These are phyloP conservation scores for Sugiyamaella lignohabitans DNA, from an alignment of 805 yeast species.

Conservation along the genomic window DNA sequence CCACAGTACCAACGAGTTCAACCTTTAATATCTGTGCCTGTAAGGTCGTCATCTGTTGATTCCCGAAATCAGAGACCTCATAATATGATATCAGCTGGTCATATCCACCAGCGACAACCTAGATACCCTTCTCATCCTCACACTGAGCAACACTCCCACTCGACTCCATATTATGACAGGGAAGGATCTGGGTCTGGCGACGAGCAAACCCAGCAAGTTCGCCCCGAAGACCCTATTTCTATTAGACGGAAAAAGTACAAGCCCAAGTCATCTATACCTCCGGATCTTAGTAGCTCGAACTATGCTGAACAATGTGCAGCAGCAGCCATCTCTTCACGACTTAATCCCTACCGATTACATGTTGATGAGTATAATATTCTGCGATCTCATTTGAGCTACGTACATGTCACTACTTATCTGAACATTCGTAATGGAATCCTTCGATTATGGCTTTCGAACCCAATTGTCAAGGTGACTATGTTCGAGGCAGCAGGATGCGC, in stretches of 20 bases:
- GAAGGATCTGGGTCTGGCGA: background rate
- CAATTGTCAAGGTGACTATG: constrained; percentile 35
- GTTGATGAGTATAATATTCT: constrained; percentile 33
- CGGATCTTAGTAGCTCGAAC: constrained; percentile 30
- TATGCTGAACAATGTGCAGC: constrained; percentile 36
- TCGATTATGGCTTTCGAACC: constrained; percentile 38
- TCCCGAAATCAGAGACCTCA: background rate
- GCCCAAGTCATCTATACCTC: constrained; percentile 36
- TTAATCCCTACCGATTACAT: constrained; percentile 34
- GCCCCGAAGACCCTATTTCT: constrained; percentile 6
- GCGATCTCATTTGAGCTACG: constrained; percentile 28
- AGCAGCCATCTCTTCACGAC: constrained; percentile 36
- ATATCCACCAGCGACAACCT: background rate
- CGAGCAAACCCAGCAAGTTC: too few relatives aligned
- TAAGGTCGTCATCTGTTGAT: constrained; percentile 2
- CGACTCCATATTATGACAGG: background rate
- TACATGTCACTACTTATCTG: constrained; percentile 38
- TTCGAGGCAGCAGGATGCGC: constrained; percentile 40
- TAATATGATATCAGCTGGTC: background rate
- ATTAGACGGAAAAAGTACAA: constrained; percentile 25
- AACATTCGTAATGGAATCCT: constrained; percentile 38
- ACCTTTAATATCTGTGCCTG: background rate
- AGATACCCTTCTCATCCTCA: background rate
- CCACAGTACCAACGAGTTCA: constrained; percentile 10
- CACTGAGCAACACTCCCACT: background rate